Percentiles rank a stretch among this genome's conserved stretches.
Conservation (phyloP, 2,329 filamentous ascomycete species). For the Macrophomina tecta region DNA sequence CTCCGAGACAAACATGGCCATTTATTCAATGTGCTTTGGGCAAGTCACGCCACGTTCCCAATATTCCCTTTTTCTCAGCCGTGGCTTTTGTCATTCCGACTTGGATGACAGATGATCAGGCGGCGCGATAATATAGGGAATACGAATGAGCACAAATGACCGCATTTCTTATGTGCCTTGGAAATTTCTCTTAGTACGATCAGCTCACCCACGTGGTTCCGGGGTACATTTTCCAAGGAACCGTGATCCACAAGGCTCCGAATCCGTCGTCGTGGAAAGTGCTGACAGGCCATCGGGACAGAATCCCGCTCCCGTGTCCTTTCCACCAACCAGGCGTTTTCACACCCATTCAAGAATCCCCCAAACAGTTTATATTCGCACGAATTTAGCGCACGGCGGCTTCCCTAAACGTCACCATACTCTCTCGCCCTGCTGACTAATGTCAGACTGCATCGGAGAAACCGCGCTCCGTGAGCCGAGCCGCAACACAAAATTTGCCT, state of each 20-base stretch:
- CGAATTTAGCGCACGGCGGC: background rate
- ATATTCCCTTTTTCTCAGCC: too few species aligned
- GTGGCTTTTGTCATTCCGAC: too few species aligned
- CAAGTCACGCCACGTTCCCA: too few species aligned
- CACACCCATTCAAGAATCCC: background rate
- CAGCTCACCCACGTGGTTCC: background rate
- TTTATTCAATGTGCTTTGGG: too few species aligned
- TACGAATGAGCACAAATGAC: too few species aligned
- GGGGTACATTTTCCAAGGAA: background rate
- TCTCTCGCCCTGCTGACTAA: background rate
- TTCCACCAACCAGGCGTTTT: too few species aligned
- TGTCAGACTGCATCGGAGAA: background rate
- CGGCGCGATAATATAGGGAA: too few species aligned
- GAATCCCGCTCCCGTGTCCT: background rate
- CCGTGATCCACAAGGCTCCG: background rate
- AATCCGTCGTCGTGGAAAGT: background rate
- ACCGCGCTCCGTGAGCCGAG: background rate
- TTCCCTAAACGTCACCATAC: background rate
- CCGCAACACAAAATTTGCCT: conserved; percentile 1
- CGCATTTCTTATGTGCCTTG: too few species aligned
- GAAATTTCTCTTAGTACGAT: background rate
- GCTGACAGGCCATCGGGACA: background rate
- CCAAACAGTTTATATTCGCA: too few species aligned
- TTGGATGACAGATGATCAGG: too few species aligned
- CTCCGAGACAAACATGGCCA: too few species aligned